Evolutionary conservation across 257 asterid genomes (phyloP), one percentile per base, ranked within the genome.

Genomic region (Scutellaria baicalensis): DNA sequence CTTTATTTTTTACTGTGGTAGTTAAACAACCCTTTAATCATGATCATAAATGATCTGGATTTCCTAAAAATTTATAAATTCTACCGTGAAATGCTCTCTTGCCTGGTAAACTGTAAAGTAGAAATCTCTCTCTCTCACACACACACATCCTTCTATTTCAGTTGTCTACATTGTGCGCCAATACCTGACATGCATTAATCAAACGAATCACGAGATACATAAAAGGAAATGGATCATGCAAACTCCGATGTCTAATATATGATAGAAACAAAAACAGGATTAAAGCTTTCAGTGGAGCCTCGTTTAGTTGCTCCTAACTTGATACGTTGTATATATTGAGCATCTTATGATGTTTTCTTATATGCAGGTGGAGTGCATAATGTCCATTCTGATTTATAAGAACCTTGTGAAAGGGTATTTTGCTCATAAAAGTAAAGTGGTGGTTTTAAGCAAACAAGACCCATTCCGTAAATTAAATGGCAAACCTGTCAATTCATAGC

Each of bases 381-480:
- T 89, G 89, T 71, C 97, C 14, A 93, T 89, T 75, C 86, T 91
- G 72, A 91, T 91, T 17, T 91, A 84, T 88, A 93, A 86, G 88
- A 91, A 88, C 82, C 91, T 91, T 17, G 76, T 93, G 63, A 93
- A 91, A 84, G 97, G 99, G 21, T 93, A 93, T 80, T 93, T 91
- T 70, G 99, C 97, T 58, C 97, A 93, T 85, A 91, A 93, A 82
- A 93, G 96, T 69, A 93, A 93, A 77, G 97, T 93, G 65, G 96
- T 77, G 56, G 97, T 93, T 71, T 68, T 91, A 56, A 91, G 97
- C 87, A 93, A 93, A 78, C 97, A 93, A 67, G 99, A 91, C 52
- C 97, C 99, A 59, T 93, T 93, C 79, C 99, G 97, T 9, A 91
- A 79, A 80, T 84, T 89, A 72, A 86, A 90, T 45, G 97, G 96